phyloP scores from a whole-genome alignment of 2,329 filamentous ascomycete species.

The Trichothecium roseum region DNA sequence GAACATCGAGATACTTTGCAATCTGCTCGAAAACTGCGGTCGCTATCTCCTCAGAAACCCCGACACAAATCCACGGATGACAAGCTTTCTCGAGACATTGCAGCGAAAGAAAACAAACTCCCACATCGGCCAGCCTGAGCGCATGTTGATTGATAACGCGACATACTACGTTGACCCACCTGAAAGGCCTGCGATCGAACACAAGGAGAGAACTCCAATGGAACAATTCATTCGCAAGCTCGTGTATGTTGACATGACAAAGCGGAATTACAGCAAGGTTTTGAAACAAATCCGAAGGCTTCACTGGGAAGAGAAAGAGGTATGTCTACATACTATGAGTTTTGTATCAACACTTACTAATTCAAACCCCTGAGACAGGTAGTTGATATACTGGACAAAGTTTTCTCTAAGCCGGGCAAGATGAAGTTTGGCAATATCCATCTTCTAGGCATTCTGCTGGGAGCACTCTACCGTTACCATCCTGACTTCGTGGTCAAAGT shows the following conservation, averaged over 20 bases:
- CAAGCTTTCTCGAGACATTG: slow-evolving; percentile 84
- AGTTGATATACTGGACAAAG: slow-evolving; percentile 69
- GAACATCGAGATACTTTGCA: slow-evolving; percentile 98
- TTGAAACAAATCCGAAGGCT: slow-evolving; percentile 89
- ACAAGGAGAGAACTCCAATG: slow-evolving; percentile 90
- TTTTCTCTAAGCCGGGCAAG: slow-evolving; percentile 93
- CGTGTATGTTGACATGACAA: slow-evolving; percentile 87
- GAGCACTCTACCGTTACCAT: slow-evolving; percentile 84
- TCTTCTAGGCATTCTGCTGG: slow-evolving; percentile 79
- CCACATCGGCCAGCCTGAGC: slow-evolving; percentile 88
- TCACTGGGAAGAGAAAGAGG: slow-evolving; percentile 92
- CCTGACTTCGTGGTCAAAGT: slow-evolving; percentile 83
- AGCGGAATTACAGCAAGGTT: slow-evolving; percentile 86
- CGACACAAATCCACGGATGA: slow-evolving; percentile 88
- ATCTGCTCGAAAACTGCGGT: slow-evolving; percentile 90
- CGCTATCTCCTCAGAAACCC: slow-evolving; percentile 86
- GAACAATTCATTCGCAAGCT: slow-evolving; percentile 90
- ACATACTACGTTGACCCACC: slow-evolving; percentile 97
- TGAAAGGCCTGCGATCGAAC: slow-evolving; percentile 83
- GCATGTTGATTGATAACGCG: slow-evolving; percentile 97
- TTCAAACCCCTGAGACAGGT: slow-evolving; percentile 32
- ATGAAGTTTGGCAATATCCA: slow-evolving; percentile 98
- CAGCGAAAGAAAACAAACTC: slow-evolving; percentile 94
- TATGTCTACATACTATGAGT: slow-evolving; percentile 18
- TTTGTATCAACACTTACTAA: slow-evolving; percentile 1